phyloP scores from a whole-genome alignment of 192 early-diverging fungal species.

The Coemansia sp. region DNA sequence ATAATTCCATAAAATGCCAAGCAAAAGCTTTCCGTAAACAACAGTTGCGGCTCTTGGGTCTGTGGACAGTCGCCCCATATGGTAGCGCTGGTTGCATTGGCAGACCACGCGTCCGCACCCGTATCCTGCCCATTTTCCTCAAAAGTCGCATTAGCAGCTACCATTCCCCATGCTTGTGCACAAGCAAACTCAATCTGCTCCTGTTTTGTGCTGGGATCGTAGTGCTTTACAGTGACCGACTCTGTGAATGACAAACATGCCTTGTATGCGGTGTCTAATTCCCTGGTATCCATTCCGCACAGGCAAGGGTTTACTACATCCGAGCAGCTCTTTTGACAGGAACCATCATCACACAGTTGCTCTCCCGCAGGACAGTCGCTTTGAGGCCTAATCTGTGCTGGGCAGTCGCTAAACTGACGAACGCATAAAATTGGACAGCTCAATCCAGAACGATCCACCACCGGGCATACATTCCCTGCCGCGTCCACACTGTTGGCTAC shows the following conservation, averaged over 20 bases:
- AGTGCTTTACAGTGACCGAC: slow-evolving; percentile 46
- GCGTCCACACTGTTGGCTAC: slow-evolving; percentile 55
- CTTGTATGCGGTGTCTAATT: slow-evolving; percentile 32
- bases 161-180: slow-evolving; percentile 25
- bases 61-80: slow-evolving; percentile 57
- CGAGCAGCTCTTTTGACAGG: slow-evolving; percentile 50
- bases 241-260: slow-evolving; percentile 54
- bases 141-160: slow-evolving; percentile 14
- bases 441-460: slow-evolving; percentile 48
- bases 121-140: not conserved
- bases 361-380: slow-evolving; percentile 31
- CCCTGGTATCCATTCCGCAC: slow-evolving; percentile 38
- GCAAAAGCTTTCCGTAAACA: slow-evolving; percentile 58
- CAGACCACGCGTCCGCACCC: slow-evolving; percentile 16
- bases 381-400: slow-evolving; percentile 32
- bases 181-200: slow-evolving; percentile 37
- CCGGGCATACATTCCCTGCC: slow-evolving; percentile 53
- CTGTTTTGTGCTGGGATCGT: slow-evolving; percentile 54
- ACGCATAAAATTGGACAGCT: slow-evolving; percentile 59
- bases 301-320: slow-evolving; percentile 54
- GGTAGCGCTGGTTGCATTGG: slow-evolving; percentile 5
- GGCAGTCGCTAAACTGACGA: slow-evolving; percentile 51
- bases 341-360: slow-evolving; percentile 58
- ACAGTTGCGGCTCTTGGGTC: slow-evolving; percentile 44
- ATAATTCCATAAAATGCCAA: slow-evolving; percentile 55